Percentiles rank a stretch among this genome's conserved stretches.
Evolutionary conservation across 1,139 yeast species (phyloP).

Genomic region (Candida freyschussii): DNA sequence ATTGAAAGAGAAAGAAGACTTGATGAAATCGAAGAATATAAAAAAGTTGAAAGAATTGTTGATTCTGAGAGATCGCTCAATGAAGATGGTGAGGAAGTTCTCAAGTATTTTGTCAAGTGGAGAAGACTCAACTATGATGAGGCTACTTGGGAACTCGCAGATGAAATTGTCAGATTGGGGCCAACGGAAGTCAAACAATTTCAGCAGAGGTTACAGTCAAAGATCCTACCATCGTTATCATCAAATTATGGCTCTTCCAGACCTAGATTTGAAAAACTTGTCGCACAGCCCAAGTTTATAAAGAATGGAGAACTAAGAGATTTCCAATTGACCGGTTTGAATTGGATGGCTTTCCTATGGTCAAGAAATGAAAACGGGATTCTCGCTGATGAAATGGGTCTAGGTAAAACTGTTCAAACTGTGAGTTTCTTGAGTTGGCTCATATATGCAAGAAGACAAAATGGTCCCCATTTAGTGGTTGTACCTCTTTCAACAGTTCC

Average conservation of each 20-base stretch:
- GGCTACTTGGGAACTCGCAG: slow-evolving; percentile 96
- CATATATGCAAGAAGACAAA: slow-evolving; percentile 87
- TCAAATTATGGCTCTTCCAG: slow-evolving; percentile 74
- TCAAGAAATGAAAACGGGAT: slow-evolving; percentile 96
- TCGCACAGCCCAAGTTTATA: slow-evolving; percentile 82
- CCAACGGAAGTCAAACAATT: slow-evolving; percentile 82
- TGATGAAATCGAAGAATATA: slow-evolving; percentile 80
- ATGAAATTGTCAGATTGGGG: slow-evolving; percentile 75
- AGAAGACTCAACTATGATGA: slow-evolving; percentile 88
- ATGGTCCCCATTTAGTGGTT: slow-evolving; percentile 94
- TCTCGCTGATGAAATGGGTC: slow-evolving; percentile 98
- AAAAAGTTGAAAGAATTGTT: slow-evolving; percentile 84
- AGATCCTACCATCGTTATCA: slow-evolving; percentile 76
- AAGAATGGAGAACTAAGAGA: slow-evolving; percentile 92
- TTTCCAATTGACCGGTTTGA: slow-evolving; percentile 94
- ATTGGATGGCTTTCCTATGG: slow-evolving; percentile 99
- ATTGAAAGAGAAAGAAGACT: slow-evolving; percentile 79
- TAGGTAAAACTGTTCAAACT: slow-evolving; percentile 97
- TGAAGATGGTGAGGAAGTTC: slow-evolving; percentile 57
- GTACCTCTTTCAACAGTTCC: slow-evolving; percentile 96
- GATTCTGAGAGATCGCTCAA: slow-evolving; percentile 71
- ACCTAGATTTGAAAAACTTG: slow-evolving; percentile 85
- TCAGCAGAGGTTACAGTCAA: slow-evolving; percentile 77
- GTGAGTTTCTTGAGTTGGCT: slow-evolving; percentile 94
- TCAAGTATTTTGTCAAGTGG: slow-evolving; percentile 91